Conservation (phyloP, 768 basidiomycete genomes). For the Chiua virens region DNA sequence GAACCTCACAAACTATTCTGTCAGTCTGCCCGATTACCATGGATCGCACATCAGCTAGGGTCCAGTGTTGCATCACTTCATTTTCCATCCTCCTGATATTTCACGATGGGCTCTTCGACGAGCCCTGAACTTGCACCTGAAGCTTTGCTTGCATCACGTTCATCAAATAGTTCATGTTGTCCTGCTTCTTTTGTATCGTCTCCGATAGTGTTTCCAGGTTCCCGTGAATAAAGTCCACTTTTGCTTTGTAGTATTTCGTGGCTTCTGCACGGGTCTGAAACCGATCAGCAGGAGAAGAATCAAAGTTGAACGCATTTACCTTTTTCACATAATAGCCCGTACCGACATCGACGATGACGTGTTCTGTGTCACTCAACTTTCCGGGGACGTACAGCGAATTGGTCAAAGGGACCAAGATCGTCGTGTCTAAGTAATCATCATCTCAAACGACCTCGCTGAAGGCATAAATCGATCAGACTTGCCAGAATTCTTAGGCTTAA, state of each 20-base stretch:
- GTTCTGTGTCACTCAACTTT: slow-evolving; percentile 74
- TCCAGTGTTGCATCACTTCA: neutral
- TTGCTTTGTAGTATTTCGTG: slow-evolving; percentile 73
- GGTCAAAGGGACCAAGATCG: slow-evolving; percentile 88
- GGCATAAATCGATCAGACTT: slow-evolving; percentile 4
- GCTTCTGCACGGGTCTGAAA: slow-evolving; percentile 81
- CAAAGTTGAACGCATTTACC: slow-evolving; percentile 41
- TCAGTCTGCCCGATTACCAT: neutral
- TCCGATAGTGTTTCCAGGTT: slow-evolving; percentile 88
- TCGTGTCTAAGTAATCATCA: slow-evolving; percentile 58
- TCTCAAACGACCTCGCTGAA: neutral
- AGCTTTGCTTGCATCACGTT: slow-evolving; percentile 71
- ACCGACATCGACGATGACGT: slow-evolving; percentile 93
- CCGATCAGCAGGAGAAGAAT: slow-evolving; percentile 1
- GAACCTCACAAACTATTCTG: neutral
- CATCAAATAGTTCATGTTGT: slow-evolving; percentile 76
- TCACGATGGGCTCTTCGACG: slow-evolving; percentile 24
- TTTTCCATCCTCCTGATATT: neutral
- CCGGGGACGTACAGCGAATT: slow-evolving; percentile 96
- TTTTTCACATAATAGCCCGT: slow-evolving; percentile 97
- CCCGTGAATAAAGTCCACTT: slow-evolving; percentile 76
- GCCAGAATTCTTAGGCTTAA: slow-evolving; percentile 72
- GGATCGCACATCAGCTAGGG: neutral
- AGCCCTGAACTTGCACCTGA: slow-evolving; percentile 24
- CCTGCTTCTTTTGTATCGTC: slow-evolving; percentile 88